Evolutionary conservation across 208 protist genomes (phyloP), one percentile per base, ranked within the genome.

Genomic region (Acanthamoeba castellanii): DNA sequence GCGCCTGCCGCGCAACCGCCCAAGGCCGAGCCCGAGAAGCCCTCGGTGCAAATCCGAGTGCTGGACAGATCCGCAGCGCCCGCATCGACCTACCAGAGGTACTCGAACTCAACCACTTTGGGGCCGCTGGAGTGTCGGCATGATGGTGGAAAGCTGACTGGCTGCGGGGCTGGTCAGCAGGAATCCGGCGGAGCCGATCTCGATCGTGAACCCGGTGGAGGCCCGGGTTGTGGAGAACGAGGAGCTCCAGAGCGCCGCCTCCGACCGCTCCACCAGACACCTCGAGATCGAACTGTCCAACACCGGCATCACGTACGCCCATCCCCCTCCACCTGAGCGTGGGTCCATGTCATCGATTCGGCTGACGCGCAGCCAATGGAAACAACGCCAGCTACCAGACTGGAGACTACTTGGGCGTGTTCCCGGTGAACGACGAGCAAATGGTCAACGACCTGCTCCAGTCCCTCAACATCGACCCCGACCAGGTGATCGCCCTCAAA

Each of bases 351-450:
- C n/a, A n/a, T n/a, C n/a, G n/a, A n/a, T n/a, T n/a, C n/a, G n/a
- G n/a, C n/a, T n/a, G n/a, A n/a, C n/a, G n/a, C n/a, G n/a, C n/a
- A n/a, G n/a, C n/a, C n/a, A n/a, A n/a, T 9, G 61, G 22, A 14
- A 25, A 14, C 61, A 68, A 68, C 61, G 25, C 25, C 27, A 74
- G 59, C 2, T 97, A 97, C 93, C 97, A 99, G 94, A 98, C 98
- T 11, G 99, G 99, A n/a, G 99, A 99, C 96, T 98, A 99, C 96
- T 95, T 99, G 20, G 99, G 98, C 68, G 97, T 99, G n/a, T 97
- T 98, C 87, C 98, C 99, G 18, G 95, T 96, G 94, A 99, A 99
- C 97, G 68, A 97, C 20, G 97, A 98, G 59, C 92, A 92, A 25
- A 89, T 99, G 13, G 98, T 99, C 18, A 76, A 98, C n/a, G 68